These are phyloP conservation scores for Eragrostis tef DNA, from an alignment of 202 grass and related monocot species.

Conservation along the genomic window DNA sequence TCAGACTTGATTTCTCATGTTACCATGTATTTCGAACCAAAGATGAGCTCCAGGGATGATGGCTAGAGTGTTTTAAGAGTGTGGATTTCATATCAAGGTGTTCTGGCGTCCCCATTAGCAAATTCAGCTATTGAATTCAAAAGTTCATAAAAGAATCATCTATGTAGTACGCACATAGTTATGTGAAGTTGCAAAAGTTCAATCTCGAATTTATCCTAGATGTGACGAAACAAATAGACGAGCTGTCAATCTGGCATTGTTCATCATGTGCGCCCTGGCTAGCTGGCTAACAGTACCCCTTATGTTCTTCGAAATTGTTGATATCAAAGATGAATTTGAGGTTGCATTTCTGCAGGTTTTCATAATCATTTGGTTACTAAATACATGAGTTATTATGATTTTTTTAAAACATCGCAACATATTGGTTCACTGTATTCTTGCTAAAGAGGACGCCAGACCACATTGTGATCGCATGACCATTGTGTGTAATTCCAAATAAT, in stretches of 20 bases:
- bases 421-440: neutral
- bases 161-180: neutral
- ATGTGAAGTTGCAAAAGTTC: neutral
- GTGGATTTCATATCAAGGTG: neutral
- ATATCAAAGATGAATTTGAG: neutral
- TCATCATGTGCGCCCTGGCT: neutral
- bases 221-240: neutral
- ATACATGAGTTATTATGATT: neutral
- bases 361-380: neutral
- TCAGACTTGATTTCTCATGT: constrained; percentile 1
- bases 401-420: neutral
- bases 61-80: neutral
- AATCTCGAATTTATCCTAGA: neutral
- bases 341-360: neutral
- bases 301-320: neutral
- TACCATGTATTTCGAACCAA: neutral
- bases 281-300: neutral
- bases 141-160: neutral
- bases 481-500: constrained; percentile 6
- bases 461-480: neutral
- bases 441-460: neutral
- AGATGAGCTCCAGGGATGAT: neutral
- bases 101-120: neutral
- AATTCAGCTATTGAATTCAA: neutral
- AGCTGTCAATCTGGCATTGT: neutral